Base-by-base conservation (phyloP, 495 filamentous ascomycete genomes). In the Aspergillus sclerotioniger region DNA sequence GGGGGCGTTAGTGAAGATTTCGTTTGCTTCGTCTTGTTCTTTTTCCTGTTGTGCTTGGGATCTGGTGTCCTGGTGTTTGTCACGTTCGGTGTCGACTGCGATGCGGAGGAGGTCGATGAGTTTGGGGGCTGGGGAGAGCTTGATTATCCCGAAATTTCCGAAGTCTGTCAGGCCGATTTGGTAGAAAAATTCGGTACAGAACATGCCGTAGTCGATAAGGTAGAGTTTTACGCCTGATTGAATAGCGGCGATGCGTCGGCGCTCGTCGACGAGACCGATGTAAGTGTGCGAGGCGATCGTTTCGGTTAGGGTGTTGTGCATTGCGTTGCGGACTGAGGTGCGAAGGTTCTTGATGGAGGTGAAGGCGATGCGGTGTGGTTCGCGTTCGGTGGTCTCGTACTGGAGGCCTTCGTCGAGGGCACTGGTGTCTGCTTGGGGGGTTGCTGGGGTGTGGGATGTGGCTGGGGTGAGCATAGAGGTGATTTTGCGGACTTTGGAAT, bases 141-240 rank as follows among this genome's bases (percentile, higher is more conserved):
- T 81, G 63, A 98, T 96, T 51, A 78, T 66, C 15, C 95, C 95
- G 69, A 96, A 98, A 67, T 98, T 98, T 2, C 88, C 91, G 71
- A 98, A 99, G 67, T 98, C 91, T 0, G 94, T 96, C 44, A 99
- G 82, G 2, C 92, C 95, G 46, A 98, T 76, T 72, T 99, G 95
- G 75, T 99, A 98, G 75, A 99, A 96, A 73, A 93, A 92, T 66
- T 98, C 95, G 56, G 84, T 87, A 71, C 85, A 88, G 13, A 91
- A 77, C 65, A 91, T 86, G 15, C 91, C 94, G 68, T 98, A 99
- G 75, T 99, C 95, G 56, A 99, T 83, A 16, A 98, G 85, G 71
- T 87, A 96, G 47, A 99, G 81, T 67, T 93, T 95, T 2, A 98
- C 89, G 16, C 95, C 94, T 21, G 88, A 84, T 77, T 99, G 95